Evolutionary conservation across 179 eudicot species (phyloP).

Genomic region (Silene vulgaris): DNA sequence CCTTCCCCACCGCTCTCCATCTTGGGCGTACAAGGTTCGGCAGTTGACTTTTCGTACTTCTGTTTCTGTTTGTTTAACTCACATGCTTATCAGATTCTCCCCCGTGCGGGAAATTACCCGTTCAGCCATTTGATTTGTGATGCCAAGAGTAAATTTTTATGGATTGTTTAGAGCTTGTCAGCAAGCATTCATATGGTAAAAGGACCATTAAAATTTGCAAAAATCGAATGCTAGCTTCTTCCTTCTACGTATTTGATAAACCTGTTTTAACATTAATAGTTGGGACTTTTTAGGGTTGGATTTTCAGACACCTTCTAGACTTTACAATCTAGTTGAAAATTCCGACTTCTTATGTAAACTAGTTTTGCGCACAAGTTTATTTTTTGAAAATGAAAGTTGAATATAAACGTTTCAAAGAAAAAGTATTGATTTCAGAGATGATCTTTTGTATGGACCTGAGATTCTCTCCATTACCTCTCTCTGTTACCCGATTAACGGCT

Average conservation of each 20-base stretch:
- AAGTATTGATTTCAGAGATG: background rate
- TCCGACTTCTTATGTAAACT: background rate
- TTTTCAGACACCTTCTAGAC: background rate
- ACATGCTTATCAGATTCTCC: background rate
- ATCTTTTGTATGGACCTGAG: background rate
- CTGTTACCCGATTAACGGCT: background rate
- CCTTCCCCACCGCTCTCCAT: constrained; percentile 71
- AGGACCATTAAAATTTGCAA: background rate
- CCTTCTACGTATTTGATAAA: background rate
- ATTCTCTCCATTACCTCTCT: background rate
- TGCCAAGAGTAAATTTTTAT: constrained; percentile 9
- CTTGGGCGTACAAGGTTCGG: constrained; percentile 90
- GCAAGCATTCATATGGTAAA: background rate
- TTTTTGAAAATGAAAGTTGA: background rate
- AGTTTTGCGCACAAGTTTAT: background rate
- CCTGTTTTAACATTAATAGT: background rate
- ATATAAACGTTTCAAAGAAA: background rate
- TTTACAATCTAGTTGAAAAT: background rate
- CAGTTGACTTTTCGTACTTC: constrained; percentile 17
- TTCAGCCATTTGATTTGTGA: background rate
- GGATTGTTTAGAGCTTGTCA: constrained; percentile 5
- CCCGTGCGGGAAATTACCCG: background rate
- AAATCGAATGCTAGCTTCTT: background rate
- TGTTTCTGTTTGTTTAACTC: background rate
- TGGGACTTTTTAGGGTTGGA: background rate